Evolutionary conservation across 2,329 filamentous ascomycete species (phyloP), one percentile per base, ranked within the genome.

Genomic region (Monascus ruber): DNA sequence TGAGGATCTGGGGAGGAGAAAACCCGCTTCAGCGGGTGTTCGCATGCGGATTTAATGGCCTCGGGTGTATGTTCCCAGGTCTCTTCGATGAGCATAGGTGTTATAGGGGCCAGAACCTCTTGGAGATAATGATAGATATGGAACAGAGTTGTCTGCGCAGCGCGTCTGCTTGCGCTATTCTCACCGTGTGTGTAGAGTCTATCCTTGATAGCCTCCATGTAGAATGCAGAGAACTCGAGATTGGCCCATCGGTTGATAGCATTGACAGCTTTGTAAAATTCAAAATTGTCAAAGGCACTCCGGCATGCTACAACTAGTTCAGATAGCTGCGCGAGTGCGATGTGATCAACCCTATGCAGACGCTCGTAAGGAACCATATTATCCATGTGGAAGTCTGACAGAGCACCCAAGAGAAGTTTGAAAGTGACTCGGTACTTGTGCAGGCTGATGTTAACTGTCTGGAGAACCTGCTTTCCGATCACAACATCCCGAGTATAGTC

Each of bases 121-220:
- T 88, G 66, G 11, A 95, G 68, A 29, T 85, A 78, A 5, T 76
- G 65, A 44, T 89, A 79, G 39, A 95, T 76, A 26, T 72, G 58
- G 35, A 68, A 69, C 5, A 81, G 60, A 2, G 75, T 71, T 4
- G 65, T 70, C 48, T 81, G 77, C 1, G 74, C 72, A 24, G 69
- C 66, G 25, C 66, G 54, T 38, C 77, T 69, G 35, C 84, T 63
- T 4, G 74, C 69, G 35, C 83, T 81, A 9, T 74, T 71, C 9
- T 76, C 75, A 43, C 80, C 76, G 26, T 83, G 85, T 34, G 88
- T 91, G 66, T 98, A 98, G 1, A 96, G 70, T 3, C 85, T 74
- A 54, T 98, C 91, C 62, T 98, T 98, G 51, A 88, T 72, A 0
- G 84, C 79, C 62, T 98, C 91, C 41, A 98, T 77, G 60, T 96